Evolutionary conservation across 495 filamentous ascomycete species (phyloP).

Genomic region (Penicillium samsonianum): DNA sequence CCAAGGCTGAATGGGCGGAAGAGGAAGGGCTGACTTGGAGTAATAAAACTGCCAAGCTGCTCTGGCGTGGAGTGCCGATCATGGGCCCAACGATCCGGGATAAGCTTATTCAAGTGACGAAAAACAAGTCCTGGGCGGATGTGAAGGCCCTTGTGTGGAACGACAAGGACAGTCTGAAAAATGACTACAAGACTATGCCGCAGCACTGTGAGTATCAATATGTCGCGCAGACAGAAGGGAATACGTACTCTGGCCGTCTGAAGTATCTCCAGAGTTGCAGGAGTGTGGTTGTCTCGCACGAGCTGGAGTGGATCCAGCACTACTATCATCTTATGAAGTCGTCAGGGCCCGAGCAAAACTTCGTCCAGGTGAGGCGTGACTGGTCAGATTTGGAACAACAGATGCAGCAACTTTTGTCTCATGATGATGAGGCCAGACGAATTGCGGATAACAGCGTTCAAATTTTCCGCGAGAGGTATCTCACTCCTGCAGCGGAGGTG

Average conservation of each 20-base stretch:
- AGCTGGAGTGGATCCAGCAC: conserved; percentile 21
- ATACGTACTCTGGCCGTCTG: conserved; percentile 44
- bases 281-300: conserved; percentile 42
- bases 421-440: conserved; percentile 39
- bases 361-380: conserved; percentile 48
- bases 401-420: conserved; percentile 38
- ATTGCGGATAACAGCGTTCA: conserved; percentile 47
- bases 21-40: conserved; percentile 30
- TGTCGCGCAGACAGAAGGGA: conserved; percentile 48
- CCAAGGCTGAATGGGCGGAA: conserved; percentile 37
- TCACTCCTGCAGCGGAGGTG: conserved; percentile 49
- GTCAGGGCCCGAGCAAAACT: conserved; percentile 51
- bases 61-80: conserved; percentile 40
- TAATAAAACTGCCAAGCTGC: conserved; percentile 52
- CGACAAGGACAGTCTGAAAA: conserved; percentile 14
- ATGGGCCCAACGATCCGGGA: conserved; percentile 28
- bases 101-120: conserved; percentile 35
- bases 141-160: conserved; percentile 41
- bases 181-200: conserved; percentile 22
- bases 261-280: conserved; percentile 53
- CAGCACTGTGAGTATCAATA: conserved; percentile 36
- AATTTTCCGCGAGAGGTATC: conserved; percentile 48
- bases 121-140: conserved; percentile 44
- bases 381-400: conserved; percentile 45
- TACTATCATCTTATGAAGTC: conserved; percentile 17